Percentiles rank a stretch among this genome's conserved stretches.
These are phyloP conservation scores for Apiospora saccharicola DNA, from an alignment of 2,329 filamentous ascomycete genomes.

Conservation along the genomic window DNA sequence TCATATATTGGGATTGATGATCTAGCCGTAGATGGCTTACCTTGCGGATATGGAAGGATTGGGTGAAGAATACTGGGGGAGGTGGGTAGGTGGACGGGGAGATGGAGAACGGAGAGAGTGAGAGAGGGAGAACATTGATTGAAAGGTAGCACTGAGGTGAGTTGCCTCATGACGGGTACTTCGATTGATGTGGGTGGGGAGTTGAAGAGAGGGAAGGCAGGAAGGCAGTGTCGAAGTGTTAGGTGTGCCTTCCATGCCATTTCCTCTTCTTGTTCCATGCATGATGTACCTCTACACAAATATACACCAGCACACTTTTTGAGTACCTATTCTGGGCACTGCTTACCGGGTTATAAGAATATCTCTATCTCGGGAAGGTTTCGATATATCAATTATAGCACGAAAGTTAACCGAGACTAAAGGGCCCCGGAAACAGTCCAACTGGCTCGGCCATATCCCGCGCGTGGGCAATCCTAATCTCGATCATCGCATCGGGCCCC, in stretches of 20 bases:
- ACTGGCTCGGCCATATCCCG: not conserved
- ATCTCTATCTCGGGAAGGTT: not conserved
- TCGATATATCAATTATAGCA: not conserved
- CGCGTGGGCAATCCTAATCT: not conserved
- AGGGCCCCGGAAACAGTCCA: not conserved
- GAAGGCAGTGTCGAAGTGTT: not conserved
- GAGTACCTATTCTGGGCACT: too few species aligned
- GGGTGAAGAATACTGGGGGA: not conserved
- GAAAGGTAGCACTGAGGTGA: not conserved
- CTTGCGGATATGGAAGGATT: not conserved
- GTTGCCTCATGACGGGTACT: not conserved
- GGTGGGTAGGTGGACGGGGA: not conserved
- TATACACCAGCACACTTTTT: not conserved
- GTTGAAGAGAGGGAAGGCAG: not conserved
- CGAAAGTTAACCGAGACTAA: not conserved
- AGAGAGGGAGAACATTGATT: not conserved
- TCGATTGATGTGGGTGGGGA: not conserved
- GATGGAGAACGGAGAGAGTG: not conserved
- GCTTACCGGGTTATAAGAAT: not conserved
- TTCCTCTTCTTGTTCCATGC: slow-evolving; percentile 3
- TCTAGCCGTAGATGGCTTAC: slow-evolving; percentile 13
- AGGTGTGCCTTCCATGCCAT: slow-evolving; percentile 1
- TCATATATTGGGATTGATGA: slow-evolving; percentile 6
- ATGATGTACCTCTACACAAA: not conserved
- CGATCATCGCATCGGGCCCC: not conserved